These are phyloP conservation scores for Penicillium mononematosum DNA, from an alignment of 495 filamentous ascomycete genomes.

Conservation along the genomic window DNA sequence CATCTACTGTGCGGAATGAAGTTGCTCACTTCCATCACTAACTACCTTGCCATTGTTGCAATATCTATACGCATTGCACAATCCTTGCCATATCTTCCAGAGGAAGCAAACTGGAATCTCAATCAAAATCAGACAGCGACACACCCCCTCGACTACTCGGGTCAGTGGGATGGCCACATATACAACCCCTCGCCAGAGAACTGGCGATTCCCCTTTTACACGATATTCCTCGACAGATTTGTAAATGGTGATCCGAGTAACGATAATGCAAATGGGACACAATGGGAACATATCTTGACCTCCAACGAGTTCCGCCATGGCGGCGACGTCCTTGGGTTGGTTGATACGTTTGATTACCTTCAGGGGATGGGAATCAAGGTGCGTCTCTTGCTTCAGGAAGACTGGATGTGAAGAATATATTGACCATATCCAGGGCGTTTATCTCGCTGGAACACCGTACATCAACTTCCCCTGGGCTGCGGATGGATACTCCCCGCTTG, in stretches of 20 bases:
- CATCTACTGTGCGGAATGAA: slow-evolving; percentile 16
- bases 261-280: slow-evolving; percentile 38
- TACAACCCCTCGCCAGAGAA: slow-evolving; percentile 38
- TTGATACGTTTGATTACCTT: slow-evolving; percentile 40
- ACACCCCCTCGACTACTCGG: slow-evolving; percentile 35
- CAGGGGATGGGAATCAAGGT: slow-evolving; percentile 40
- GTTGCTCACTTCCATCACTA: slow-evolving; percentile 11
- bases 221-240: slow-evolving; percentile 38
- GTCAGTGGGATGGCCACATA: slow-evolving; percentile 36
- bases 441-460: slow-evolving; percentile 36
- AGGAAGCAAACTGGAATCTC: slow-evolving; percentile 37
- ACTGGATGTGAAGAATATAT: slow-evolving; percentile 8
- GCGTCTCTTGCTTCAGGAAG: slow-evolving; percentile 10
- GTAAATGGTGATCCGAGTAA: slow-evolving; percentile 42
- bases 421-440: slow-evolving; percentile 6
- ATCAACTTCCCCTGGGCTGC: slow-evolving; percentile 40
- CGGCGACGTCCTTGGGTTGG: slow-evolving; percentile 34
- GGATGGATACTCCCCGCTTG: slow-evolving; percentile 37
- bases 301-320: slow-evolving; percentile 41
- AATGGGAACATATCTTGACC: slow-evolving; percentile 39
- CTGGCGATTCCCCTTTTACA: slow-evolving; percentile 43
- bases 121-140: slow-evolving; percentile 32
- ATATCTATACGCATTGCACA: slow-evolving; percentile 14
- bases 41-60: slow-evolving; percentile 18
- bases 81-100: slow-evolving; percentile 25